Conservation (phyloP, 805 yeast genomes). For the Pichia thaimueangensis region DNA sequence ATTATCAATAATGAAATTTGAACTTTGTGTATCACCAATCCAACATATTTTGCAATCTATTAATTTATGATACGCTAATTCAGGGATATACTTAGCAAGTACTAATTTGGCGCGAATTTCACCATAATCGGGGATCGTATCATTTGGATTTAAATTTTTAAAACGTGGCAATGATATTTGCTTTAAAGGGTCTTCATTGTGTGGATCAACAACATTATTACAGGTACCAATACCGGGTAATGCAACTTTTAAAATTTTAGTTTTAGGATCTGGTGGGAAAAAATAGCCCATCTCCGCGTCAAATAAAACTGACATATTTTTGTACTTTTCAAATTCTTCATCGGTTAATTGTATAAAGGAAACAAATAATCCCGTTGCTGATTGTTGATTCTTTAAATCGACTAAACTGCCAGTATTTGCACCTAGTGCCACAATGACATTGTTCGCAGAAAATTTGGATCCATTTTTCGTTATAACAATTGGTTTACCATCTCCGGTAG, state of each 20-base stretch:
- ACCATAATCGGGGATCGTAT: slow-evolving; percentile 34
- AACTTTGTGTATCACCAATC: slow-evolving; percentile 33
- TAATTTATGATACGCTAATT: slow-evolving; percentile 32
- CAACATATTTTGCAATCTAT: slow-evolving; percentile 25
- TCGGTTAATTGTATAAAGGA: slow-evolving; percentile 33
- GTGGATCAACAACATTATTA: slow-evolving; percentile 17
- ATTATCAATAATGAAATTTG: slow-evolving; percentile 34
- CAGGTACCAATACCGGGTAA: slow-evolving; percentile 32
- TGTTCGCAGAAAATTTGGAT: slow-evolving; percentile 27
- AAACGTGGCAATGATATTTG: slow-evolving; percentile 34
- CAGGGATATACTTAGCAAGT: slow-evolving; percentile 34
- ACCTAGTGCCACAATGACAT: slow-evolving; percentile 33
- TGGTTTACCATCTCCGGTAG: slow-evolving; percentile 4
- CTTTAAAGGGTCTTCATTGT: slow-evolving; percentile 1
- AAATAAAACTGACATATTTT: slow-evolving; percentile 38
- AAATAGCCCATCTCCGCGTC: slow-evolving; percentile 41
- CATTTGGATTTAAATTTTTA: slow-evolving; percentile 27
- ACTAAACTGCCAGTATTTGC: slow-evolving; percentile 34
- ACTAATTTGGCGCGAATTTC: slow-evolving; percentile 28
- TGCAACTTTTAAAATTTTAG: slow-evolving; percentile 34
- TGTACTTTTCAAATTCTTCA: slow-evolving; percentile 33
- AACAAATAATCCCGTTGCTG: slow-evolving; percentile 36
- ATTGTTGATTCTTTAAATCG: slow-evolving; percentile 28
- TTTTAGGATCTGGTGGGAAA: slow-evolving; percentile 43
- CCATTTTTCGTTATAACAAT: slow-evolving; percentile 18